Percentiles rank a stretch among this genome's conserved stretches.
Evolutionary conservation across 2,329 filamentous ascomycete genomes (phyloP).

Genomic region (Ceratocystis eucalypticola): DNA sequence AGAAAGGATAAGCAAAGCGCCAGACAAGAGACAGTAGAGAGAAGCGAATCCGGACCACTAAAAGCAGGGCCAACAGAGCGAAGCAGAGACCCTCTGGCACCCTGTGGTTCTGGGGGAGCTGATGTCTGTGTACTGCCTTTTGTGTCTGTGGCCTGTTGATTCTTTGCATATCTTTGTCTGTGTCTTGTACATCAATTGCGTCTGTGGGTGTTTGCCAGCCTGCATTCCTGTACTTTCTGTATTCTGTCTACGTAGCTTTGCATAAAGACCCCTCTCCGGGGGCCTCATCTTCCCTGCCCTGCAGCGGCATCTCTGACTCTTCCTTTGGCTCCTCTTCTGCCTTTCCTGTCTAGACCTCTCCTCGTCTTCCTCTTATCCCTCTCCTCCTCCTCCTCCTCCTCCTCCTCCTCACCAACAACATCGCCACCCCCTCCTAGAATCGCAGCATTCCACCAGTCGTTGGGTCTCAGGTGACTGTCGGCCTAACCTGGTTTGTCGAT

Average conservation of each 20-base stretch:
- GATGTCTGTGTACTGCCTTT: neutral
- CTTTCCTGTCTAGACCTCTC: neutral
- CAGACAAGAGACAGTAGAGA: neutral
- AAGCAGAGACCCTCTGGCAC: neutral
- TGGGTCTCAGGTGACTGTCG: neutral
- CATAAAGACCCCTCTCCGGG: neutral
- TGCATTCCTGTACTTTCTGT: neutral
- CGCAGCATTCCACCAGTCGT: neutral
- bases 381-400: neutral
- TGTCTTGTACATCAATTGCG: slow-evolving; percentile 3
- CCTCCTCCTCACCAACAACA: neutral
- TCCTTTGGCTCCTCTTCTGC: neutral
- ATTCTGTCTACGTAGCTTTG: neutral
- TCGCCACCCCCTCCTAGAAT: neutral
- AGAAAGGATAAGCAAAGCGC: neutral
- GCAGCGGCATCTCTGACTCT: neutral
- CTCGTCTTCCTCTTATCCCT: neutral
- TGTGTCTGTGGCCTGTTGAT: neutral
- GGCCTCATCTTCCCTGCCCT: neutral
- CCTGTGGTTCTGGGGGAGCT: slow-evolving; percentile 2
- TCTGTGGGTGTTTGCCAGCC: neutral
- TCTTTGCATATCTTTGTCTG: slow-evolving; percentile 6
- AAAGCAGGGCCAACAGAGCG: neutral
- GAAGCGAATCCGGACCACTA: neutral
- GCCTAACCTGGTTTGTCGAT: neutral